Percentiles rank a stretch among this genome's conserved stretches.
Evolutionary conservation across 2,329 filamentous ascomycete genomes (phyloP).

Genomic region (Cryphonectria radicalis): DNA sequence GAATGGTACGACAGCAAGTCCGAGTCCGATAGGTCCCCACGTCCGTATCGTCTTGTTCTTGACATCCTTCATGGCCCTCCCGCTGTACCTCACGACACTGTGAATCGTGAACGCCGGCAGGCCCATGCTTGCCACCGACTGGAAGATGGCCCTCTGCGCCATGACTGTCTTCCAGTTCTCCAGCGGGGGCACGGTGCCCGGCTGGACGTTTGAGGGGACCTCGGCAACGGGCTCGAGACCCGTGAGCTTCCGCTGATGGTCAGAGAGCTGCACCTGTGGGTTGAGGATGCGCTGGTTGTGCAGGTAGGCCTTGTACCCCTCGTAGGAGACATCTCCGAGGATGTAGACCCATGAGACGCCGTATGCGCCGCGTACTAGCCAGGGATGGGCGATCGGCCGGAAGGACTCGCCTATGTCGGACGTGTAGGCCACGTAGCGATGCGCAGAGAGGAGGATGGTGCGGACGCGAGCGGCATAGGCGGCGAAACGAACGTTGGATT

Average conservation of each 20-base stretch:
- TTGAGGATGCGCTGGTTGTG: slow-evolving; percentile 79
- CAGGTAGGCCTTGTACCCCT: slow-evolving; percentile 94
- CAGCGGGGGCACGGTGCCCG: slow-evolving; percentile 65
- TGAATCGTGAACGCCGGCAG: slow-evolving; percentile 93
- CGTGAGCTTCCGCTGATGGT: slow-evolving; percentile 52
- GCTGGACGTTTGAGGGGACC: slow-evolving; percentile 26
- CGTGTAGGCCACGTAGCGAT: slow-evolving; percentile 96
- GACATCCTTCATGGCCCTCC: slow-evolving; percentile 78
- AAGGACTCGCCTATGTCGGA: slow-evolving; percentile 97
- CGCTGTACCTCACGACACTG: slow-evolving; percentile 87
- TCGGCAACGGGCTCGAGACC: slow-evolving; percentile 42
- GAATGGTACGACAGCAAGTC: slow-evolving; percentile 78
- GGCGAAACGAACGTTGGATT: slow-evolving; percentile 85
- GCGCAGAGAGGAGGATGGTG: slow-evolving; percentile 86
- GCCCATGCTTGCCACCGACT: slow-evolving; percentile 90
- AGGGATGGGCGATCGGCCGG: slow-evolving; percentile 86
- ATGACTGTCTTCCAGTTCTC: slow-evolving; percentile 93
- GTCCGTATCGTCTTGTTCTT: slow-evolving; percentile 79
- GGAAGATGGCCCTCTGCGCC: slow-evolving; percentile 88
- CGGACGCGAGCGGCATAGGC: slow-evolving; percentile 86
- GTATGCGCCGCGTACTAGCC: slow-evolving; percentile 80
- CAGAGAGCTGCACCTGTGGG: slow-evolving; percentile 63
- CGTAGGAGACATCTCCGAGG: slow-evolving; percentile 84
- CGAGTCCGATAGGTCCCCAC: slow-evolving; percentile 88
- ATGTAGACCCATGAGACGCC: slow-evolving; percentile 93